These are phyloP conservation scores for Striga hermonthica DNA, from an alignment of 305 asterid species.

Conservation along the genomic window DNA sequence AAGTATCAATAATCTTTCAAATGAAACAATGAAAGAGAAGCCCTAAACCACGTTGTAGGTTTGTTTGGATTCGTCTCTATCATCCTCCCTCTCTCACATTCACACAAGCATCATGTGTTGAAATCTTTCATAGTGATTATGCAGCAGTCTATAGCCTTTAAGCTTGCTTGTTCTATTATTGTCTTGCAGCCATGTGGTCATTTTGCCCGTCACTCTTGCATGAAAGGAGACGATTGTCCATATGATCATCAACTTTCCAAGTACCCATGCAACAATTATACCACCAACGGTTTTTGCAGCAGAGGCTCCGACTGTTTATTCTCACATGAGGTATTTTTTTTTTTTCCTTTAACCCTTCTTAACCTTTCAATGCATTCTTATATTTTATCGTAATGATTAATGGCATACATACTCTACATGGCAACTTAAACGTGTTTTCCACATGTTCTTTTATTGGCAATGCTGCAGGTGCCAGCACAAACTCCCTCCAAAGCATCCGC, in stretches of 20 bases:
- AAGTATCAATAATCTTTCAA: constrained; percentile 17
- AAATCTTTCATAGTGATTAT: constrained; percentile 10
- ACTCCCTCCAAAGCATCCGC: constrained; percentile 40
- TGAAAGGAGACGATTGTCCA: constrained; percentile 90
- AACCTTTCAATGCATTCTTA: not conserved
- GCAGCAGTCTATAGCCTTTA: constrained; percentile 17
- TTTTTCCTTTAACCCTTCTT: constrained; percentile 22
- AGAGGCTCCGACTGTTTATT: constrained; percentile 85
- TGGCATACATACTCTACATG: not conserved
- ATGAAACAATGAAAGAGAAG: constrained; percentile 4
- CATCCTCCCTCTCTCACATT: not conserved
- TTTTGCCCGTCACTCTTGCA: constrained; percentile 86
- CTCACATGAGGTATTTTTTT: constrained; percentile 66
- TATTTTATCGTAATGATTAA: constrained; percentile 9
- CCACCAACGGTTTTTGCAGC: constrained; percentile 63
- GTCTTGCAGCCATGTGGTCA: constrained; percentile 78
- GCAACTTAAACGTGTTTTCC: constrained; percentile 23
- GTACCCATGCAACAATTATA: constrained; percentile 70
- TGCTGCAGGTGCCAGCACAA: constrained; percentile 49
- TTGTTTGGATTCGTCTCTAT: constrained; percentile 2
- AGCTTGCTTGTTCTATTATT: constrained; percentile 25
- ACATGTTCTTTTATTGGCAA: not conserved
- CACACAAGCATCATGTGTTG: constrained; percentile 4
- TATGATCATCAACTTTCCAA: constrained; percentile 78
- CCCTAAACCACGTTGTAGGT: not conserved